phyloP scores from a whole-genome alignment of 345 rosid genomes.

The Hirschfeldia incana region DNA sequence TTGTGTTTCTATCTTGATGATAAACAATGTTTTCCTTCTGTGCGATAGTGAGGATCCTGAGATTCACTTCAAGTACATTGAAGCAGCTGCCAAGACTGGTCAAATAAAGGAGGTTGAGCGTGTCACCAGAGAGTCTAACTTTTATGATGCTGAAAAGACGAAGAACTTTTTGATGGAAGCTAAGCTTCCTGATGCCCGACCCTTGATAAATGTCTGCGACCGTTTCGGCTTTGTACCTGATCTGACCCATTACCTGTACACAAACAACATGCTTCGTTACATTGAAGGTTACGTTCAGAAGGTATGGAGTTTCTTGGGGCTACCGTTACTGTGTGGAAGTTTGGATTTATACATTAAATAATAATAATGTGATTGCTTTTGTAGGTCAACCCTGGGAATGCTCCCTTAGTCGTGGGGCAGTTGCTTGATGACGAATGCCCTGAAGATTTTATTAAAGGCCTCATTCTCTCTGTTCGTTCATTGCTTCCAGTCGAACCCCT shows the following conservation, averaged over 20 bases:
- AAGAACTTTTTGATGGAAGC: slow-evolving; percentile 99
- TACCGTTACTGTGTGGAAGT: not conserved
- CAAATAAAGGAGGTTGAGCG: slow-evolving; percentile 99
- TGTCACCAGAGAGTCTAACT: slow-evolving; percentile 95
- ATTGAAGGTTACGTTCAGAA: slow-evolving; percentile 99
- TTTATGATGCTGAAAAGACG: slow-evolving; percentile 94
- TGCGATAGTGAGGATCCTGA: slow-evolving; percentile 96
- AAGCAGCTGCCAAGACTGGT: slow-evolving; percentile 96
- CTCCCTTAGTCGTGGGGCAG: slow-evolving; percentile 96
- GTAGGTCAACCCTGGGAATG: slow-evolving; percentile 99
- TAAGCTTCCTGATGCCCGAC: slow-evolving; percentile 99
- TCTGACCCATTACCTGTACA: slow-evolving; percentile 94
- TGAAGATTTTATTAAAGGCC: slow-evolving; percentile 98
- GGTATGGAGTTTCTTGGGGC: slow-evolving; percentile 48
- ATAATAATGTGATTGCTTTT: slow-evolving; percentile 15
- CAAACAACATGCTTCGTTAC: slow-evolving; percentile 94
- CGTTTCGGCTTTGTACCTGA: slow-evolving; percentile 99
- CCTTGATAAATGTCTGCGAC: slow-evolving; percentile 96
- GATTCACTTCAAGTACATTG: slow-evolving; percentile 96
- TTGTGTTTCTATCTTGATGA: not conserved
- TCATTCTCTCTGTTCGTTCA: slow-evolving; percentile 87
- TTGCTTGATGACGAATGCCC: slow-evolving; percentile 98
- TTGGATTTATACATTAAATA: slow-evolving; percentile 8
- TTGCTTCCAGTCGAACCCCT: slow-evolving; percentile 89
- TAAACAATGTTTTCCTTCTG: slow-evolving; percentile 21